phyloP scores from a whole-genome alignment of 2,329 filamentous ascomycete genomes.

The Colletotrichum theobromicola region DNA sequence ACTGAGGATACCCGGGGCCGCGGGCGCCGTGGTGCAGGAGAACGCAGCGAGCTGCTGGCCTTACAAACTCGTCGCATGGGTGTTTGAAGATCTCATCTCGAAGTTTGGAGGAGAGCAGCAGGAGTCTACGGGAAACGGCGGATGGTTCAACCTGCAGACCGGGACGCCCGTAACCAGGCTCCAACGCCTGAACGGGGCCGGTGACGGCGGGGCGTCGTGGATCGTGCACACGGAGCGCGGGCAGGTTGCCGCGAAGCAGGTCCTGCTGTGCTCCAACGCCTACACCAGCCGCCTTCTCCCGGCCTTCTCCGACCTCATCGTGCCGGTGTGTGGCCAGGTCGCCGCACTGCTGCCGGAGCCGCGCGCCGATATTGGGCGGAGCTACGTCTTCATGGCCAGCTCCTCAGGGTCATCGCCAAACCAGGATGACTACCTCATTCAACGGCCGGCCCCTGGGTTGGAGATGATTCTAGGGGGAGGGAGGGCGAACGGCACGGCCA shows the following conservation, averaged over 20 bases:
- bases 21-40: conserved; percentile 68
- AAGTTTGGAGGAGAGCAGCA: conserved; percentile 33
- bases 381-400: conserved; percentile 65
- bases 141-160: conserved; percentile 74
- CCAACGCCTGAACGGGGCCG: conserved; percentile 31
- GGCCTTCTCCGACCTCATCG: conserved; percentile 70
- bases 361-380: conserved; percentile 52
- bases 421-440: conserved; percentile 75
- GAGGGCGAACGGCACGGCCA: conserved; percentile 57
- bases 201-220: conserved; percentile 48
- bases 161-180: conserved; percentile 67
- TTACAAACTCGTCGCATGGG: conserved; percentile 80
- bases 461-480: conserved; percentile 77
- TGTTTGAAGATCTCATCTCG: conserved; percentile 65
- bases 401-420: conserved; percentile 33
- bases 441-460: conserved; percentile 63
- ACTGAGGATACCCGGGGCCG: conserved; percentile 60
- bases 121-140: conserved; percentile 2
- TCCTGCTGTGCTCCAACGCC: conserved; percentile 83
- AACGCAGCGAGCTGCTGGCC: conserved; percentile 78
- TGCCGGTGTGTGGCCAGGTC: conserved; percentile 80
- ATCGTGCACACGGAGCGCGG: conserved; percentile 72
- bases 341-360: conserved; percentile 59
- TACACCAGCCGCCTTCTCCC: conserved; percentile 82
- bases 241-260: conserved; percentile 62